Conservation (phyloP, 2,329 filamentous ascomycete genomes). For the Decorospora gaudefroyi region DNA sequence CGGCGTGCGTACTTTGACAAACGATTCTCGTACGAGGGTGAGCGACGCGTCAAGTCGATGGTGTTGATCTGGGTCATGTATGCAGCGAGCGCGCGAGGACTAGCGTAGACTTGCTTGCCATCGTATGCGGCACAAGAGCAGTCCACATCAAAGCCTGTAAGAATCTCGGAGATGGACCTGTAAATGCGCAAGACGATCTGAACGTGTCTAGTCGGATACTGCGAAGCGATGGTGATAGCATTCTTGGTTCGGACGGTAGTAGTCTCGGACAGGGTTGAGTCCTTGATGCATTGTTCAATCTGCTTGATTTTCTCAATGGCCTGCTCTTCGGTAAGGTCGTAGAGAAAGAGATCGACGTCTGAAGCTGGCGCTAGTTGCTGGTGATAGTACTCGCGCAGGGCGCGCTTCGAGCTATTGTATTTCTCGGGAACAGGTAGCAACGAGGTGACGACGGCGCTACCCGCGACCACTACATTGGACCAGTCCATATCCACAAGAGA, state of each 20-base stretch:
- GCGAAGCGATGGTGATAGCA: constrained; percentile 80
- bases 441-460: constrained; percentile 79
- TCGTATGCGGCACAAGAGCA: constrained; percentile 81
- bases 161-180: constrained; percentile 79
- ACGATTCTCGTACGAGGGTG: constrained; percentile 85
- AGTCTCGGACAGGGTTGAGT: constrained; percentile 79
- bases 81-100: constrained; percentile 74
- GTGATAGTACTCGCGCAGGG: constrained; percentile 69
- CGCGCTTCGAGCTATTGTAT: constrained; percentile 48
- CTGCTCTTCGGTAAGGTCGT: constrained; percentile 75
- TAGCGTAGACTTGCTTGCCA: constrained; percentile 77
- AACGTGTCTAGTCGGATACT: constrained; percentile 81
- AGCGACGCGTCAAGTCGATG: constrained; percentile 76
- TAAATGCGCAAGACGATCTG: constrained; percentile 87
- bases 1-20: constrained; percentile 80
- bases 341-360: constrained; percentile 85
- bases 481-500: constrained; percentile 77
- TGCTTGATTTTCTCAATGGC: constrained; percentile 82
- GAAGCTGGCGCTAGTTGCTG: constrained; percentile 79
- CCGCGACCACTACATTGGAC: constrained; percentile 80
- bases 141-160: constrained; percentile 88
- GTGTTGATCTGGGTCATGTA: constrained; percentile 84
- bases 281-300: constrained; percentile 74
- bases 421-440: constrained; percentile 67
- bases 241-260: constrained; percentile 86